Base-by-base conservation (phyloP, 2,329 filamentous ascomycete genomes). In the Calonectria hawksworthii region DNA sequence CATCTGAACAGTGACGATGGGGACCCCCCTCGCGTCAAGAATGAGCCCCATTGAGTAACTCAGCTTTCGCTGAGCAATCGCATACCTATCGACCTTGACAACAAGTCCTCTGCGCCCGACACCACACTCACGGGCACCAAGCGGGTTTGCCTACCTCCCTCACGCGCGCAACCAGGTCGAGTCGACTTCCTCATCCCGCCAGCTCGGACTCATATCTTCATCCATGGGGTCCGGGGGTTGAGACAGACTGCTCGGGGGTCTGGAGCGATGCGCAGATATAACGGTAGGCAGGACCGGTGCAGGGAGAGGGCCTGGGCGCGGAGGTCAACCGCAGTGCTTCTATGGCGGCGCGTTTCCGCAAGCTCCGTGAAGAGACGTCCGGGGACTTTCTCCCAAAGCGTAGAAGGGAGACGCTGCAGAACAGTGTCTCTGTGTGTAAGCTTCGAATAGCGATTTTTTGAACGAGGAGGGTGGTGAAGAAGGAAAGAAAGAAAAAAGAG, bases 21-120 rank as follows among this genome's bases (percentile, higher is more conserved):
- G 70, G 70, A 61, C 86, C 87, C 94, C 94, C 94, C 95, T 98
- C 96, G 96, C 94, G 91, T 96, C 96, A 94, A 98, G 95, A 98
- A 98, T 99, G 96, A 98, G 96, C 96, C 96, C 96, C 96, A 98
- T 99, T 96, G 96, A 98, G 96, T 99, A 98, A 98, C 95, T 90
- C 87, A 85, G 87, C 80, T 82, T 80, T 84, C 80, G 75, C 83
- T 81, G 84, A 88, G 94, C 95, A 98, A 98, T 98, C 96, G 96
- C 96, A 98, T 99, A 93, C 94, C 96, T 98, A 92, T 98, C 90
- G 92, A 95, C 90, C 94, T 93, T 93, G 96, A 98, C 96, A 94
- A 98, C 94, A 91, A 89, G 87, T 85, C 89, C 87, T 90, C 88
- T 86, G 89, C 92, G 89, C 84, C 85, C 83, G 84, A 83, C 74